A percentile compares a stretch with the other conserved stretches of the same genome.
phyloP scores from a whole-genome alignment of 805 yeast species.

The Brettanomyces nanus region DNA sequence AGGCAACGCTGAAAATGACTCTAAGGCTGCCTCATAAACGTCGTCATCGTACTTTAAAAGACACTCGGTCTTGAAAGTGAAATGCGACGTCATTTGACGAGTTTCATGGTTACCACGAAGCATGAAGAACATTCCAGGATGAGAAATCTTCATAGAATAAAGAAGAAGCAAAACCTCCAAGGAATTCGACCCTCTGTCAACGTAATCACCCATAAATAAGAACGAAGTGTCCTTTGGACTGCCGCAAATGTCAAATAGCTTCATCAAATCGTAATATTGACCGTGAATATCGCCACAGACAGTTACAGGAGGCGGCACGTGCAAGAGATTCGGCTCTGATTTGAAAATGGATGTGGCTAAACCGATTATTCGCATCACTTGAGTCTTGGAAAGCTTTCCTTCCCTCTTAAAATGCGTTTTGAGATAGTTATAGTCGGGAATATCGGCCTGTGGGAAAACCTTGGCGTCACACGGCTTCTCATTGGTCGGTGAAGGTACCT shows the following conservation, averaged over 20 bases:
- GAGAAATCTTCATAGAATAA: slow-evolving; percentile 70
- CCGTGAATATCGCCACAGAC: slow-evolving; percentile 99
- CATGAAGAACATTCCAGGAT: slow-evolving; percentile 68
- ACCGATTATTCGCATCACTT: slow-evolving; percentile 57
- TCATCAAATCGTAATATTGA: slow-evolving; percentile 83
- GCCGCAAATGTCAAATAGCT: slow-evolving; percentile 90
- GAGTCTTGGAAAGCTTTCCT: slow-evolving; percentile 68
- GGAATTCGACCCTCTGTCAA: slow-evolving; percentile 88
- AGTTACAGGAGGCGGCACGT: slow-evolving; percentile 87
- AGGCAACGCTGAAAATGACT: slow-evolving; percentile 80
- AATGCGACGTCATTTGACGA: slow-evolving; percentile 84
- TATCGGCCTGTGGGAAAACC: slow-evolving; percentile 53
- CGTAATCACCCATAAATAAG: slow-evolving; percentile 87
- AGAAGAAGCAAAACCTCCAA: slow-evolving; percentile 72
- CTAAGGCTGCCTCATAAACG: slow-evolving; percentile 66
- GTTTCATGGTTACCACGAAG: slow-evolving; percentile 95
- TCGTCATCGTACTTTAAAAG: slow-evolving; percentile 63
- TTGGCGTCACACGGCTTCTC: slow-evolving; percentile 58
- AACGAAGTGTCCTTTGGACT: slow-evolving; percentile 69
- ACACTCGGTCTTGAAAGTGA: slow-evolving; percentile 89
- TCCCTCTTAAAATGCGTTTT: slow-evolving; percentile 69
- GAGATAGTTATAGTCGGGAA: slow-evolving; percentile 67
- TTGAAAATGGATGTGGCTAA: slow-evolving; percentile 57
- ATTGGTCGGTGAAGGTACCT: slow-evolving; percentile 62
- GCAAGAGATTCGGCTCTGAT: slow-evolving; percentile 70